These are phyloP conservation scores for Acidomyces sp. DNA, from an alignment of 495 filamentous ascomycete genomes.

Conservation along the genomic window DNA sequence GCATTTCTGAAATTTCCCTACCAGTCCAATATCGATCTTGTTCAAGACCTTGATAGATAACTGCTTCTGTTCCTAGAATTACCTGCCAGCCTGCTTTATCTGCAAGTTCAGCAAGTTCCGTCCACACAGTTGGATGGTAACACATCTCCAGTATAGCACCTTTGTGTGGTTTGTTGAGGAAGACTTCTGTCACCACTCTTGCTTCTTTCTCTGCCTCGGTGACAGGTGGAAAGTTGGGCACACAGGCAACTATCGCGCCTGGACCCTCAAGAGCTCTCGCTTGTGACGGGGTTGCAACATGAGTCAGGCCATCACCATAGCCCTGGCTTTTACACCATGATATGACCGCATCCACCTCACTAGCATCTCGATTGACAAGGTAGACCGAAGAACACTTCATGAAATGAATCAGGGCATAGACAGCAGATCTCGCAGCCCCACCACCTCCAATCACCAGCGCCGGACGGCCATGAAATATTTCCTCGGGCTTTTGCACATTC, in stretches of 20 bases:
- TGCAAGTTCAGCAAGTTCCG: slow-evolving; percentile 45
- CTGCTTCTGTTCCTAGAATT: slow-evolving; percentile 53
- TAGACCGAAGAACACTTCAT: slow-evolving; percentile 54
- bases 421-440: slow-evolving; percentile 48
- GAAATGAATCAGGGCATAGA: slow-evolving; percentile 55
- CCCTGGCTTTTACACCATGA: slow-evolving; percentile 40
- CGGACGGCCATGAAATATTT: slow-evolving; percentile 40
- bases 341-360: slow-evolving; percentile 51
- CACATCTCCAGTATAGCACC: slow-evolving; percentile 68
- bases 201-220: slow-evolving; percentile 44
- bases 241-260: slow-evolving; percentile 49
- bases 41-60: slow-evolving; percentile 66
- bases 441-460: slow-evolving; percentile 54
- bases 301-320: slow-evolving; percentile 39
- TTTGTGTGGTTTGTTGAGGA: slow-evolving; percentile 39
- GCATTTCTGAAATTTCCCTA: slow-evolving; percentile 27
- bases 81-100: slow-evolving; percentile 51
- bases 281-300: slow-evolving; percentile 42
- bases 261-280: slow-evolving; percentile 44
- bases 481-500: slow-evolving; percentile 36
- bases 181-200: slow-evolving; percentile 41
- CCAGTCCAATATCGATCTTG: slow-evolving; percentile 47
- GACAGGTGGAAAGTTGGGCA: slow-evolving; percentile 56
- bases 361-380: slow-evolving; percentile 51
- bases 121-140: slow-evolving; percentile 59